Evolutionary conservation across 2,329 filamentous ascomycete species (phyloP).

Genomic region (Aspergillus fischeri): DNA sequence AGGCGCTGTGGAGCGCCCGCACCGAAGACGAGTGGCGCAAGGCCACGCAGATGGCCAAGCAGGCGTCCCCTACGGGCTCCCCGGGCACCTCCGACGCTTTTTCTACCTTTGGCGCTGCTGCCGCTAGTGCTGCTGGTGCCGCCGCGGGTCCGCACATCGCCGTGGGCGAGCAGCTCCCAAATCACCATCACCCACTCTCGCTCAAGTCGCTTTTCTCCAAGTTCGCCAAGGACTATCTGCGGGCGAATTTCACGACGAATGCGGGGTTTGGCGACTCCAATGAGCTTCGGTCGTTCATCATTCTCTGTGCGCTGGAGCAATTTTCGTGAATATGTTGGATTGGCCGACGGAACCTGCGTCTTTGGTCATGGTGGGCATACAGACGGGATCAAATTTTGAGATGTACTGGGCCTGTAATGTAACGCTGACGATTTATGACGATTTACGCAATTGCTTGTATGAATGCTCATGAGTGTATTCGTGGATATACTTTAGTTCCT

Average conservation of each 20-base stretch:
- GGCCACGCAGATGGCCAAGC: conserved; percentile 3
- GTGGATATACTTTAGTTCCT: too few species aligned
- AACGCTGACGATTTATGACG: conserved; percentile 1
- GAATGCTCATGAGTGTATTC: not conserved
- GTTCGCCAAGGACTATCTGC: conserved; percentile 13
- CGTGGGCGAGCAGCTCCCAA: not conserved
- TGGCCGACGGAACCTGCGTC: not conserved
- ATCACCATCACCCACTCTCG: not conserved
- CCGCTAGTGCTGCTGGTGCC: not conserved
- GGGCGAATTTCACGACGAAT: conserved; percentile 1
- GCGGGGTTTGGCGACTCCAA: conserved; percentile 15
- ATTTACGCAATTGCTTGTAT: too few species aligned
- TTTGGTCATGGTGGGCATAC: not conserved
- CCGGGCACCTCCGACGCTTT: not conserved
- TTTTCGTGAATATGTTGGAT: conserved; percentile 4
- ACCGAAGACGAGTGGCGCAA: conserved; percentile 14
- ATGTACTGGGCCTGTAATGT: not conserved
- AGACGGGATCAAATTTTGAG: not conserved
- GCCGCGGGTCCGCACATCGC: not conserved
- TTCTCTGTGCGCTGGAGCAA: conserved; percentile 17
- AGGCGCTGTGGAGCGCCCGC: conserved; percentile 14
- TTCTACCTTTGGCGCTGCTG: not conserved
- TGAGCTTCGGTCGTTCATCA: conserved; percentile 15
- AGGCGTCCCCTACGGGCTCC: not conserved
- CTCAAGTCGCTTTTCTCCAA: conserved; percentile 11